These are phyloP conservation scores for Stylonectria norvegica DNA, from an alignment of 2,329 filamentous ascomycete genomes.

Conservation along the genomic window DNA sequence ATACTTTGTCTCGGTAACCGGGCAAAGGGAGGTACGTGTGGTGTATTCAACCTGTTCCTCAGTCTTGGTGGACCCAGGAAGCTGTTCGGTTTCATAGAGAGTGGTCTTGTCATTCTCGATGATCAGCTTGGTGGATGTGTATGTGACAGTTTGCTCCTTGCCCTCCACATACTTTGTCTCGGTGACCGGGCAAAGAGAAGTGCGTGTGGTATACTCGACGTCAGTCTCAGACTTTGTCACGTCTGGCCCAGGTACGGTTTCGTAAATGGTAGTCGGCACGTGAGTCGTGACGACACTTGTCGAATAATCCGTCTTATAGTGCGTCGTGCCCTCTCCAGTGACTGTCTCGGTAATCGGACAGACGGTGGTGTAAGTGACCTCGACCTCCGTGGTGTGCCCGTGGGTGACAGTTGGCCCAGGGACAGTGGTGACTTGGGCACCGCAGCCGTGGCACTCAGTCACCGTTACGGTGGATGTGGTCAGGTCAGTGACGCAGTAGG, in stretches of 20 bases:
- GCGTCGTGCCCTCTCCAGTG: slow-evolving; percentile 32
- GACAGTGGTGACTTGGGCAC: slow-evolving; percentile 30
- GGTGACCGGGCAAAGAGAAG: slow-evolving; percentile 39
- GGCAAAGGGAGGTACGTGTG: slow-evolving; percentile 41
- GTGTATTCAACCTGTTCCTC: slow-evolving; percentile 31
- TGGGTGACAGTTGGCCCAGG: slow-evolving; percentile 32
- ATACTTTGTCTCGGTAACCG: slow-evolving; percentile 35
- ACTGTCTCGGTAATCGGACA: slow-evolving; percentile 37
- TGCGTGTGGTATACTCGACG: slow-evolving; percentile 16
- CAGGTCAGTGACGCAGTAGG: slow-evolving; percentile 40
- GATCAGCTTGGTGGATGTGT: slow-evolving; percentile 22
- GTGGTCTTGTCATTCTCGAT: slow-evolving; percentile 29
- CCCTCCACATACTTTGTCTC: slow-evolving; percentile 35
- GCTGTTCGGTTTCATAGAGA: slow-evolving; percentile 31
- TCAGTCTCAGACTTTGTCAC: slow-evolving; percentile 29
- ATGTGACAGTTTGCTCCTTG: slow-evolving; percentile 21
- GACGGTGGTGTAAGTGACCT: slow-evolving; percentile 40
- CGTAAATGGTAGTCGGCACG: slow-evolving; percentile 32
- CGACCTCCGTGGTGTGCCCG: slow-evolving; percentile 30
- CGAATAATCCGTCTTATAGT: slow-evolving; percentile 19
- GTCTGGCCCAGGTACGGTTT: slow-evolving; percentile 11
- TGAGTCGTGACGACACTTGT: slow-evolving; percentile 26
- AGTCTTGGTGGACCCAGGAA: slow-evolving; percentile 29
- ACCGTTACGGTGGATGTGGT: slow-evolving; percentile 44
- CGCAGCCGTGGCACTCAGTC: slow-evolving; percentile 38